These are phyloP conservation scores for Crataegus laevigata DNA, from an alignment of 306 rosid genomes.

Conservation along the genomic window DNA sequence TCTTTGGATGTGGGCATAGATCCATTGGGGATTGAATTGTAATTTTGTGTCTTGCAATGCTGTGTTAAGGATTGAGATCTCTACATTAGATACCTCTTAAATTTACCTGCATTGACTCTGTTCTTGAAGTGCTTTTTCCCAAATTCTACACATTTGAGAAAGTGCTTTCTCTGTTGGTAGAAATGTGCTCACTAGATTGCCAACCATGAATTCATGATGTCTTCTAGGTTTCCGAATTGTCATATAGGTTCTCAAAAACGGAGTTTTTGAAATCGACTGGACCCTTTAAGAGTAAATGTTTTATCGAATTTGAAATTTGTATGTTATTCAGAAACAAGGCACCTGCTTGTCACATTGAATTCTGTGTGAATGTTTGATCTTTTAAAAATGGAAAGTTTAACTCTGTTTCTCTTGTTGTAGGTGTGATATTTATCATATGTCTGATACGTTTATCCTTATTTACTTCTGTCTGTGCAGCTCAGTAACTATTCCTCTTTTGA, in stretches of 20 bases:
- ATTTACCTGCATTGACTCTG: background rate
- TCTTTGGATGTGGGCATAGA: constrained; percentile 6
- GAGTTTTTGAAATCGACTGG: background rate
- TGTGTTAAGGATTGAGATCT: background rate
- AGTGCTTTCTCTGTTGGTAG: background rate
- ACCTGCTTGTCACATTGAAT: background rate
- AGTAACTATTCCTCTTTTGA: constrained; percentile 80
- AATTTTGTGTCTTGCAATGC: background rate
- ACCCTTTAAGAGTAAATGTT: background rate
- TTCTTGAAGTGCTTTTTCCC: background rate
- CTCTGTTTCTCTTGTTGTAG: background rate
- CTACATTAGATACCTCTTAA: background rate
- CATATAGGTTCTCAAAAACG: background rate
- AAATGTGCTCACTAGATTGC: background rate
- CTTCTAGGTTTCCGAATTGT: background rate
- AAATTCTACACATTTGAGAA: background rate
- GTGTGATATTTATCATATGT: background rate
- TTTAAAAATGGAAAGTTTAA: background rate
- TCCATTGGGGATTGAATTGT: background rate
- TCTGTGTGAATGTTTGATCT: background rate
- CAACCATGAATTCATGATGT: background rate
- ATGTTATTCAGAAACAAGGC: background rate
- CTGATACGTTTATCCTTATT: background rate
- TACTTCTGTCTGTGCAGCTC: constrained; percentile 44
- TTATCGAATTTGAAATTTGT: background rate